These are phyloP conservation scores for Apiotrichum mycotoxinovorans DNA, from an alignment of 1,284 basidiomycete species.

Conservation along the genomic window DNA sequence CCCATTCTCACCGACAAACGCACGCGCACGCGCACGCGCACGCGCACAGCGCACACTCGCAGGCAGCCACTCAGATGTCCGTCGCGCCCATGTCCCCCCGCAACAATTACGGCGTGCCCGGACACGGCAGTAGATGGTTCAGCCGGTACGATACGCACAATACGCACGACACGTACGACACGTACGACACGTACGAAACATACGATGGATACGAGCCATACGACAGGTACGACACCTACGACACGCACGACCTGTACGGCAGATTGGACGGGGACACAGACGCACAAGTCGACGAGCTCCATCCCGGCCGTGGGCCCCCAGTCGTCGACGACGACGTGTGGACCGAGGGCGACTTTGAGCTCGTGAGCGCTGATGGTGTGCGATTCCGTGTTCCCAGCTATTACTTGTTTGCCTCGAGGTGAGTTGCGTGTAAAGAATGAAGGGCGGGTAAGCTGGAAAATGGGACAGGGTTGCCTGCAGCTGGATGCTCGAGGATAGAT, in stretches of 20 bases:
- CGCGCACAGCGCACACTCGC: background rate
- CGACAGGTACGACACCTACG: background rate
- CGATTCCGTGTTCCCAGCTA: conserved; percentile 18
- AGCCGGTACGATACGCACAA: no score
- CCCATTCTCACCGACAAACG: no score
- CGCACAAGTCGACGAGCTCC: no score
- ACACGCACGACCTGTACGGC: no score
- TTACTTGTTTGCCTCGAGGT: conserved; percentile 17
- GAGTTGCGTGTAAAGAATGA: background rate
- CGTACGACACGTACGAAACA: background rate
- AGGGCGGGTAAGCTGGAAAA: background rate
- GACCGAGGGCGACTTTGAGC: conserved; percentile 20
- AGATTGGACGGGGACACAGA: no score
- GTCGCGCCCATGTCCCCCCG: no score
- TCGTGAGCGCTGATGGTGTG: conserved; percentile 14
- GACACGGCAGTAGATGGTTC: no score
- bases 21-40: background rate
- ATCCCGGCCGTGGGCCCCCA: no score
- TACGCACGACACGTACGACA: background rate
- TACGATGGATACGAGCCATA: background rate
- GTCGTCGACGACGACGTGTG: conserved; percentile 11
- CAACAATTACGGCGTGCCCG: no score
- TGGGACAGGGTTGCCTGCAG: no score
- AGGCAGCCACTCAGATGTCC: background rate
- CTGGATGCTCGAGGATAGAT: no score